Base-by-base conservation (phyloP, 2,329 filamentous ascomycete genomes). In the Lanzia echinophila region DNA sequence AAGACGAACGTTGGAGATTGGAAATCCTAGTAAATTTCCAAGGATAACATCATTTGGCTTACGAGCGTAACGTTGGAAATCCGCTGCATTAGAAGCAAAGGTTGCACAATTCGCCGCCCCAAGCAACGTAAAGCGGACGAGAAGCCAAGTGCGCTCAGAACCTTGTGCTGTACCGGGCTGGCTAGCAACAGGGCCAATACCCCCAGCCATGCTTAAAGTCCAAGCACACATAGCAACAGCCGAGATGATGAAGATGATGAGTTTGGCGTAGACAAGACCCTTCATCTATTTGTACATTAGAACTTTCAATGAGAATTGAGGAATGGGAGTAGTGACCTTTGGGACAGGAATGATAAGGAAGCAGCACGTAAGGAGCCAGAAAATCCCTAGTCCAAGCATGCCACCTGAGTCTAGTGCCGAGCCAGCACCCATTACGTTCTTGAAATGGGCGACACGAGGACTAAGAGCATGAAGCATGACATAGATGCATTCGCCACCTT, bases 21-120 rank as follows among this genome's bases (percentile, higher is more conserved):
- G 73, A 50, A 73, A 74, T 19, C 72, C 69, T 19, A 74, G 36
- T 3, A 73, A 8, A 49, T 75, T 71, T 1, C 71, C 72, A 4
- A 69, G 31, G 17, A 76, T 64, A 1, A 72, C 69, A 56, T 76
- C 72, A 10, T 67, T 69, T 1, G 71, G 69, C 41, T 67, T 69
- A 0, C 50, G 60, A 0, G 73, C 69, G 57, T 75, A 76, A 15
- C 73, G 65, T 55, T 74, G 72, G 43, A 75, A 70, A 59, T 75
- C 72, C 0, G 72, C 68, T 3, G 71, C 71, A 56, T 72, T 73
- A 38, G 64, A 69, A n/a, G 64, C 69, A 60, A 67, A 73, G 5
- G 68, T 73, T 7, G 67, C 67, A 41, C 66, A 69, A 54, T 68
- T 68, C 34, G 69, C 65, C 15, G 68, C 60, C 42, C 68, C 68